Base-by-base conservation (phyloP, 2,329 filamentous ascomycete species). In the Whalleya microplaca region DNA sequence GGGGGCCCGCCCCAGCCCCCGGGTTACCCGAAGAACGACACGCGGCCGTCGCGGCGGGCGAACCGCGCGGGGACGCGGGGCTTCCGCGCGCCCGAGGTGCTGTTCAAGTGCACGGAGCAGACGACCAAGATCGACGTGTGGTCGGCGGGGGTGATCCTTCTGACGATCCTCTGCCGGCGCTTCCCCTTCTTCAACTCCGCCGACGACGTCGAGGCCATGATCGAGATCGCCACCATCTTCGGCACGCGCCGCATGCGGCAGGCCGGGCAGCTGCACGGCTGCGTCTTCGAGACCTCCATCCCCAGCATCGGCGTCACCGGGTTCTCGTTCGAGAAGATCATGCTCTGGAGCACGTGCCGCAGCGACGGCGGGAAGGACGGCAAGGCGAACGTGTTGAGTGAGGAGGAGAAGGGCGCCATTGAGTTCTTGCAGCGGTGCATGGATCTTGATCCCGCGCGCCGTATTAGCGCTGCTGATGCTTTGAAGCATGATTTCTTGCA, bases 121-220 rank as follows among this genome's bases (percentile, higher is more conserved):
- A 96, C 89, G 3, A 94, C 90, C 43, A 89, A 94, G 65, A 95
- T 99, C 65, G 95, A 99, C 72, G 89, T 99, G 64, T 99, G 95
- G 95, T 96, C 92, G 21, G 93, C 89, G 0, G 95, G 95, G 42
- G 93, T 99, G n/a, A 96, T 99, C 53, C 82, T 99, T 2, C 80
- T 99, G n/a, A 99, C 95, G 0, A 89, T 99, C 61, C 80, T 99
- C 14, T 94, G 91, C 41, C 89, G 90, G 54, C 87, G 95, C 3
- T 99, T 99, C 68, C 95, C 95, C 1, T 99, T 99, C 76, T 99
- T 99, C 81, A 97, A 99, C 76, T 96, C 91, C 45, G 89, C 92
- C n/a, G 95, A 99, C 72, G 95, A 99, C 68, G 90, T 99, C 46
- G 95, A 99, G 70, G 95, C 95, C 49, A 89, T 97, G 83, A 94